Evolutionary conservation across 805 yeast genomes (phyloP).

Genomic region (Ogataea siamensis): DNA sequence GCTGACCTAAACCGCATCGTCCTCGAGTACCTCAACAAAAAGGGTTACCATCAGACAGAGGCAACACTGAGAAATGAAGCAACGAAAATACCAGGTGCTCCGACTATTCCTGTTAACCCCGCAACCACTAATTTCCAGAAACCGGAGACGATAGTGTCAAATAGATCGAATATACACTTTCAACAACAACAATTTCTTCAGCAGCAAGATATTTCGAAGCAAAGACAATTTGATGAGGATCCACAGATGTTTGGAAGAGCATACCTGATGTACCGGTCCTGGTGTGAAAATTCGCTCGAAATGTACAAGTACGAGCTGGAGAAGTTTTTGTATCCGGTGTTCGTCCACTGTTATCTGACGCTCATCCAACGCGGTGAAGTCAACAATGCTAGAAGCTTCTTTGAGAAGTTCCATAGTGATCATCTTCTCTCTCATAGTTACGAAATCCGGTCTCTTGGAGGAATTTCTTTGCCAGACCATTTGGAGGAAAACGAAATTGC

Average conservation of each 20-base stretch:
- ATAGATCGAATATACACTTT: conserved; percentile 34
- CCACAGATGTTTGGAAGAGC: conserved; percentile 79
- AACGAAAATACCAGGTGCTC: conserved; percentile 54
- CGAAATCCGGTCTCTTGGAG: conserved; percentile 69
- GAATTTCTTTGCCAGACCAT: conserved; percentile 78
- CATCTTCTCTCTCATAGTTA: conserved; percentile 73
- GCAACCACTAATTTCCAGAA: conserved; percentile 36
- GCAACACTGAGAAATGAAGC: conserved; percentile 89
- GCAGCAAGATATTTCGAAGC: conserved; percentile 26
- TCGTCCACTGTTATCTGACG: conserved; percentile 83
- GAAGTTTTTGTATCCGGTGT: conserved; percentile 85
- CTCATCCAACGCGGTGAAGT: conserved; percentile 63
- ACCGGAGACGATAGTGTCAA: conserved; percentile 36
- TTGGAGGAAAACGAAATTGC: conserved; percentile 81
- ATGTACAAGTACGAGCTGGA: conserved; percentile 85
- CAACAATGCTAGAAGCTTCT: conserved; percentile 67
- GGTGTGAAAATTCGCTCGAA: conserved; percentile 91
- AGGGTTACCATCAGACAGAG: conserved; percentile 93
- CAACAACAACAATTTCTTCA: conserved; percentile 31
- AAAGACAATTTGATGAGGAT: conserved; percentile 47
- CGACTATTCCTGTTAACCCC: conserved; percentile 49
- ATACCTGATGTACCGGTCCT: conserved; percentile 72
- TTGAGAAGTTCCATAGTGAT: conserved; percentile 69
- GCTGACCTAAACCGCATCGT: conserved; percentile 91
- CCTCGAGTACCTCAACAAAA: conserved; percentile 85